Evolutionary conservation across 1,284 basidiomycete species (phyloP).

Genomic region (Leccinum proliferum): DNA sequence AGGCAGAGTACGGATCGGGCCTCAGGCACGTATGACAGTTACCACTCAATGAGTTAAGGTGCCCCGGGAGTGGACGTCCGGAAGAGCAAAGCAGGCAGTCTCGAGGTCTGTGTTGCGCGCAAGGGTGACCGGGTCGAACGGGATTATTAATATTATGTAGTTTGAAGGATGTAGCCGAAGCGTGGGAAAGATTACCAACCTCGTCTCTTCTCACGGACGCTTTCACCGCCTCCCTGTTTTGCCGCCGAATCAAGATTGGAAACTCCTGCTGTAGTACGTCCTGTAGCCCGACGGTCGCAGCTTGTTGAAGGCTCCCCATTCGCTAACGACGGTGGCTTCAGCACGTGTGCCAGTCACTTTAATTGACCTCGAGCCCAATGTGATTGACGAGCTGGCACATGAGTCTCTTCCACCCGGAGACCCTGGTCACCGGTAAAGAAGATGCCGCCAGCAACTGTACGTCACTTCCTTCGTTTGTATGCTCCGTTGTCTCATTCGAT

Average conservation of each 20-base stretch:
- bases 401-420: conserved; percentile 98
- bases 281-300: conserved; percentile 72
- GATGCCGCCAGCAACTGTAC: conserved; percentile 99
- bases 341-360: conserved; percentile 98
- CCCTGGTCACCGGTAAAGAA: conserved; percentile 97
- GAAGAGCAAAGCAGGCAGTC: not conserved
- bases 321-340: conserved; percentile 87
- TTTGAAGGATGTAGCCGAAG: conserved; percentile 8
- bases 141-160: not conserved
- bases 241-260: conserved; percentile 51
- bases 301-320: conserved; percentile 69
- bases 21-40: too few species aligned
- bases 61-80: not conserved
- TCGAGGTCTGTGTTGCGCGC: not conserved
- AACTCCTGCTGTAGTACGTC: conserved; percentile 84
- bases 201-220: too few species aligned
- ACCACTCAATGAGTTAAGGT: too few species aligned
- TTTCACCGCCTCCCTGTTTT: too few species aligned
- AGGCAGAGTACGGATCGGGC: too few species aligned
- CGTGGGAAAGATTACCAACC: conserved; percentile 44
- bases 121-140: not conserved
- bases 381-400: conserved; percentile 94
- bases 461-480: not conserved
- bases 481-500: not conserved
- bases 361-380: conserved; percentile 98